Evolutionary conservation across 192 early-diverging fungal species (phyloP), one percentile per base, ranked within the genome.

Genomic region (Paraglomus occultum): DNA sequence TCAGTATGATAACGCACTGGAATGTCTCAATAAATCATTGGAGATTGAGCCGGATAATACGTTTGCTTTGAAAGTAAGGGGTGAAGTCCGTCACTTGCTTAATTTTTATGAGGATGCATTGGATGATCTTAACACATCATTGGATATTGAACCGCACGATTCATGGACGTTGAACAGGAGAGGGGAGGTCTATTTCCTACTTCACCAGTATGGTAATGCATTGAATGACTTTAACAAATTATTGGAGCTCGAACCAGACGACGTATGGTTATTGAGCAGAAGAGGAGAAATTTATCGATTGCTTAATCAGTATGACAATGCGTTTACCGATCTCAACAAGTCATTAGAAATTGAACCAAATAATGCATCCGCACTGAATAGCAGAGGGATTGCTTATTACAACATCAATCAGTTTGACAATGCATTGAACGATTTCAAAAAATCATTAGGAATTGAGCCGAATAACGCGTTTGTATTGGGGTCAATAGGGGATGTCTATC

Each of bases 381-480:
- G 23, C 15, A 14, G 67, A 5, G 67, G 47, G 18, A 54, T 59
- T 20, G 43, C 59, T 47, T 70, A 58, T 59, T 2, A 2, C 23
- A 18, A n/a, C 7, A 15, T 70, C 6, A 8, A 43, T 11, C 9
- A 20, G 15, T 57, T 48, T 48, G 10, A 12, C 5, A 31, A 70
- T 54, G 67, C 67, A 18, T 31, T 70, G 1, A 18, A 11, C 15
- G 67, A 70, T 59, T 70, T 70, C 22, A 38, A 48, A 40, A 39
- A 44, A 44, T 53, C 43, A n/a, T 44, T 57, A 14, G 14, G 10
- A 59, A 12, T 59, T 47, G 67, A 49, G 45, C 9, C 40, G 6
- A 14, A 14, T 45, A 12, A 70, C 50, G 44, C 50, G 10, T 48
- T 58, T 7, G 54, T 40, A 70, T 58, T 70, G n/a, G 23, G 23